These are phyloP conservation scores for Plenodomus tracheiphilus DNA, from an alignment of 2,329 filamentous ascomycete genomes.

Conservation along the genomic window DNA sequence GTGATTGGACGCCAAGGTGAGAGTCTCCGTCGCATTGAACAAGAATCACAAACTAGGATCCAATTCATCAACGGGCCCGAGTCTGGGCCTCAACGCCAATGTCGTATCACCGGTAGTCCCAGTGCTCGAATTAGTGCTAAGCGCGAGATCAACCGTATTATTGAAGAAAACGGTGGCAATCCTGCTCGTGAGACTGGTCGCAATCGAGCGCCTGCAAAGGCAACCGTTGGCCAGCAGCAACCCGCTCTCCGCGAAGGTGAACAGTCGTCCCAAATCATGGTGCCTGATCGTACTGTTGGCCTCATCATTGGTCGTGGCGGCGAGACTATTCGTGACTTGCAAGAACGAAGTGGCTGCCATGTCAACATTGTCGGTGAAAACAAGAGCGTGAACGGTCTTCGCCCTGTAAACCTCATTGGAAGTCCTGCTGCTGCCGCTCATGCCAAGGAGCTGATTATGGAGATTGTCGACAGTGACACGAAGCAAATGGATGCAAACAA, in stretches of 20 bases:
- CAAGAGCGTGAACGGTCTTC: constrained; percentile 86
- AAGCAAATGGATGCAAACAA: constrained; percentile 46
- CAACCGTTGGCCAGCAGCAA: constrained; percentile 31
- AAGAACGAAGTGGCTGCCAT: constrained; percentile 90
- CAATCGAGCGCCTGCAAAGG: constrained; percentile 48
- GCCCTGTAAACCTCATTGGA: constrained; percentile 89
- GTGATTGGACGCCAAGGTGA: constrained; percentile 92
- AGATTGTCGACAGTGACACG: constrained; percentile 91
- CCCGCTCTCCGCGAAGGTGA: constrained; percentile 73
- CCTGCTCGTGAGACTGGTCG: constrained; percentile 45
- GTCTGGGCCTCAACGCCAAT: constrained; percentile 75
- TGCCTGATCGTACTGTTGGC: constrained; percentile 88
- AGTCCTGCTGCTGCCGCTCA: constrained; percentile 71
- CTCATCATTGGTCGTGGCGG: constrained; percentile 92
- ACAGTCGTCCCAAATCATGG: constrained; percentile 89
- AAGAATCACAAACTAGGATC: constrained; percentile 79
- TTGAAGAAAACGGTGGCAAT: constrained; percentile 76
- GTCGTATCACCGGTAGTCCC: constrained; percentile 78
- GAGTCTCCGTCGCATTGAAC: constrained; percentile 82
- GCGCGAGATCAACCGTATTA: constrained; percentile 81
- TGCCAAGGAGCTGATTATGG: constrained; percentile 86
- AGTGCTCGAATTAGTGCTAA: constrained; percentile 76
- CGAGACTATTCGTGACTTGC: constrained; percentile 89
- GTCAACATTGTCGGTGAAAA: constrained; percentile 94
- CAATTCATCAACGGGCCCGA: constrained; percentile 83